Evolutionary conservation across 768 basidiomycete genomes (phyloP).

Genomic region (Crepidotus variabilis): DNA sequence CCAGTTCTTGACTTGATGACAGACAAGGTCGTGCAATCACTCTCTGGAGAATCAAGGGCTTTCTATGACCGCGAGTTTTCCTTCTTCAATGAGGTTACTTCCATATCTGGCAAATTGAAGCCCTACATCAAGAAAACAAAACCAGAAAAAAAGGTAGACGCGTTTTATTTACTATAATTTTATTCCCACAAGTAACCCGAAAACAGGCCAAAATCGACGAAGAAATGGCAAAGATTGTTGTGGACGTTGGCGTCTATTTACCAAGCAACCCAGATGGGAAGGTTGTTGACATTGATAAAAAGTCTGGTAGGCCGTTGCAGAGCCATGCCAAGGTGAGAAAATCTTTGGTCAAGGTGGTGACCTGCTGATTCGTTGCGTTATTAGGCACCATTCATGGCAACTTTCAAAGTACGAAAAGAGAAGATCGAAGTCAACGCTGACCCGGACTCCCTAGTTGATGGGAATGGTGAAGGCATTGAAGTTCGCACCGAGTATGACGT

Average conservation of each 20-base stretch:
- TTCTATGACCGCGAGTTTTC: constrained; percentile 95
- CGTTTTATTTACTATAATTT: background rate
- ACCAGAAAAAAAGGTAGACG: constrained; percentile 86
- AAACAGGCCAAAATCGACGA: constrained; percentile 95
- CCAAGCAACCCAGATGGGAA: constrained; percentile 97
- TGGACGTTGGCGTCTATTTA: constrained; percentile 94
- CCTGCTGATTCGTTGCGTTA: constrained; percentile 1
- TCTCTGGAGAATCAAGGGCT: constrained; percentile 82
- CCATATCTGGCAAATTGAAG: constrained; percentile 96
- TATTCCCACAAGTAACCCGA: constrained; percentile 5
- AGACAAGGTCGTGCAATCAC: constrained; percentile 69
- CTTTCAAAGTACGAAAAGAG: constrained; percentile 96
- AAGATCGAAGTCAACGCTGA: constrained; percentile 61
- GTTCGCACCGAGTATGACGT: constrained; percentile 73
- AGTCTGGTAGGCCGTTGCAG: constrained; percentile 92
- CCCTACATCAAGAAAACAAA: constrained; percentile 95
- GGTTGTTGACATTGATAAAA: constrained; percentile 96
- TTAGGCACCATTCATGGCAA: constrained; percentile 99
- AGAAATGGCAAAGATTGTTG: constrained; percentile 94
- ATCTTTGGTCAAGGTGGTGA: background rate
- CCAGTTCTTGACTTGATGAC: constrained; percentile 90
- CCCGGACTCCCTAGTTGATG: constrained; percentile 71
- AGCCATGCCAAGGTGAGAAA: constrained; percentile 90
- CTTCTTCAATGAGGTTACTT: constrained; percentile 96
- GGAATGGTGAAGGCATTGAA: constrained; percentile 52